Evolutionary conservation across 345 rosid species (phyloP).

Genomic region (Boechera stricta): DNA sequence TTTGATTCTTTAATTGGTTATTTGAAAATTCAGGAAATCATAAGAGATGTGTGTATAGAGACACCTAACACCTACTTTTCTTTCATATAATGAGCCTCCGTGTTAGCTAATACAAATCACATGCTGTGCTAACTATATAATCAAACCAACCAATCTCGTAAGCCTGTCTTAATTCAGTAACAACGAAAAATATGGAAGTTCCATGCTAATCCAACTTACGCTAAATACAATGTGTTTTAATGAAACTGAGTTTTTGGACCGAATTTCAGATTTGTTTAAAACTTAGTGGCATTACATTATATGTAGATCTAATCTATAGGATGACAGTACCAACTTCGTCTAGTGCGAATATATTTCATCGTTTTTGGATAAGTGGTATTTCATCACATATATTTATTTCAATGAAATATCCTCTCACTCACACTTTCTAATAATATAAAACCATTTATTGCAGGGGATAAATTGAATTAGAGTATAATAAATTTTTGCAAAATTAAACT

Average conservation of each 20-base stretch:
- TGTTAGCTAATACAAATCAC: constrained; percentile 32
- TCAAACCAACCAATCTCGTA: constrained; percentile 8
- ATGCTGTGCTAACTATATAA: background rate
- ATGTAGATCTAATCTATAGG: background rate
- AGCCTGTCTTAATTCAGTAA: background rate
- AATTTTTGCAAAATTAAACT: background rate
- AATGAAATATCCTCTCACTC: background rate
- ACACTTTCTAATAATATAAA: background rate
- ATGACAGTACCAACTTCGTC: constrained; percentile 3
- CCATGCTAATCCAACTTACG: constrained; percentile 4
- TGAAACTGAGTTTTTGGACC: background rate
- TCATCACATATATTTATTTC: background rate
- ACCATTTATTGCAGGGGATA: constrained; percentile 9
- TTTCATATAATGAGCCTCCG: constrained; percentile 32
- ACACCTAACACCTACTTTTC: constrained; percentile 20
- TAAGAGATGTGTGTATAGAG: background rate
- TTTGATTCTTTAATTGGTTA: background rate
- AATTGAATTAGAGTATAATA: background rate
- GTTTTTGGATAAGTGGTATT: background rate
- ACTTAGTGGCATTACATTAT: background rate
- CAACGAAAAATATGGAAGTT: background rate
- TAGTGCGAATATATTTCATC: background rate
- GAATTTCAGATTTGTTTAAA: background rate
- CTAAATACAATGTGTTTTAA: background rate
- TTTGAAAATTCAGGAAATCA: background rate